Base-by-base conservation (phyloP, 352 stramenopile genomes). In the Phytopythium montanum region DNA sequence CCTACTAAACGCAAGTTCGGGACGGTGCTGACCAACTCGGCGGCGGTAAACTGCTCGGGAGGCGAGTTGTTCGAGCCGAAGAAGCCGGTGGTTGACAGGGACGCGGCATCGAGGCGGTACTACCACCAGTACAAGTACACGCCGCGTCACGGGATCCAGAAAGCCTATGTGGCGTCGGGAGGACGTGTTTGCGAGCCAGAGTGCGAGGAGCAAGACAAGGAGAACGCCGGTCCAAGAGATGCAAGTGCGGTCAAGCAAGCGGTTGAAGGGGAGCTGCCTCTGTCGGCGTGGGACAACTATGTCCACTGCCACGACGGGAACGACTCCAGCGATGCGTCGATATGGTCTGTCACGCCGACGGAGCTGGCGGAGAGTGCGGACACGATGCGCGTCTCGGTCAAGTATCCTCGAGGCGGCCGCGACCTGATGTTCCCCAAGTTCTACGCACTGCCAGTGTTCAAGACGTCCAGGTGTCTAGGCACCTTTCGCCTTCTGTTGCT, bases 291-390 rank as follows among this genome's bases (percentile, higher is more conserved):
- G n/a, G 42, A 13, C 36, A 36, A 31, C 7, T 21, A 51, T 48
- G 38, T 42, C 7, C 48, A 36, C 5, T 5, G 9, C 31, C 1
- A n/a, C 31, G n/a, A 46, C 36, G 36, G n/a, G 5, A 23, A 21
- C 21, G 7, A 16, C 14, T 19, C 59, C 56, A 36, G 12, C 25
- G 64, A 45, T 26, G 45, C 51, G n/a, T 69, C 61, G n/a, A 74
- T 76, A 23, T 79, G 71, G 71, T 75, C 59, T 33, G 48, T 74
- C 36, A 68, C 61, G 1, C 68, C 68, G 4, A 60, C 69, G 9
- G 71, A 79, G 26, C 62, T 76, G 8, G 59, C 65, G 39, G 54
- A 48, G 48, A 52, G 76, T 19, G 65, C 60, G 0, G 25, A 12
- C 16, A 33, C 28, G 13, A 28, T 56, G 14, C 10, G n/a, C 4